Evolutionary conservation across 2,329 filamentous ascomycete genomes (phyloP), one percentile per base, ranked within the genome.

Genomic region (Ramularia endophylla): DNA sequence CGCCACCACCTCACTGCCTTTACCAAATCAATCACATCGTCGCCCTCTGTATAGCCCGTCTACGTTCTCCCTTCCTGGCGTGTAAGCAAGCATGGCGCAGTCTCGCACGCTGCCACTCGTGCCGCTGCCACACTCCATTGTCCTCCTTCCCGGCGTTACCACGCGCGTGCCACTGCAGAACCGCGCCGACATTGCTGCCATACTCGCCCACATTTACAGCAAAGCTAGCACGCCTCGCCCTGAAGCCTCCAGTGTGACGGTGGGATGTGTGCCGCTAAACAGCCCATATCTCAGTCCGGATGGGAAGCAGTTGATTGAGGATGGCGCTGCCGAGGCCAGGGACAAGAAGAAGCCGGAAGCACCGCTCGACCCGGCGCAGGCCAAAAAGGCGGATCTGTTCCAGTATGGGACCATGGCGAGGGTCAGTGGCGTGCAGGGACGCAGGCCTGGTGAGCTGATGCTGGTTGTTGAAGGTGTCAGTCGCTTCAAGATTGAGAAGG

Each of bases 261-360:
- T 97, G 51, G 87, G 85, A 39, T 97, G 90, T 63, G 81, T 97
- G 40, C 92, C 92, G 15, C 72, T 95, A 46, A 82, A 74, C 50
- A 92, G 87, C 36, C 81, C 83, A 3, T 75, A 82, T 17, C 73
- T 95, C 18, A 81, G 80, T 43, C 73, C 75, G 19, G 80, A 87
- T 57, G 88, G 88, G 32, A 82, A 89, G 64, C 76, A 80, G 43
- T 72, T 94, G 51, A 76, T 94, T 41, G 78, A 83, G 40, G 74
- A 81, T 58, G 77, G 74, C 28, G 75, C 76, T 17, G 67, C 71
- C 29, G 71, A 72, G 48, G 70, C 74, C 50, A 64, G 64, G 35
- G 46, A 49, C 11, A 28, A 42, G 4, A 43, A 44, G 18, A 40
- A 45, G 71, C 30, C 75, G 73, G 54, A 75, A 77, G 46, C 77